Conservation (phyloP, 73 alveolate species). For the Paramecium sexaurelia region DNA sequence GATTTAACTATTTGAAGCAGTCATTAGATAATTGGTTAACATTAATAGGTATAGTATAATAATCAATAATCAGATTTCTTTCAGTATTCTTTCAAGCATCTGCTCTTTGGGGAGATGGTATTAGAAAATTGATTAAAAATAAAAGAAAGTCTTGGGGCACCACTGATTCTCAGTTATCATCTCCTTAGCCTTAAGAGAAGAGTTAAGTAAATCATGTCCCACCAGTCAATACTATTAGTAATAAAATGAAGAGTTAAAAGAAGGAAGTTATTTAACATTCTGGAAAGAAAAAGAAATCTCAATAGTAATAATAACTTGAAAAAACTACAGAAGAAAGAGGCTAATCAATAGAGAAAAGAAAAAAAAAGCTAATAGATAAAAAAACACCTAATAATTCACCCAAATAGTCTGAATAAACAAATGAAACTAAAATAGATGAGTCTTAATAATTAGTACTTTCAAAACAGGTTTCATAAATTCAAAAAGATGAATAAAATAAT, state of each 20-base stretch:
- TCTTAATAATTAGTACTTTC: slow-evolving; percentile 16
- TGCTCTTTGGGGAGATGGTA: slow-evolving; percentile 28
- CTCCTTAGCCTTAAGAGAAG: not conserved
- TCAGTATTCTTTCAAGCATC: slow-evolving; percentile 17
- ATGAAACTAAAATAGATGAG: not conserved
- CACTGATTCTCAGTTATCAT: not conserved
- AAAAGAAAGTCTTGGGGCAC: not conserved
- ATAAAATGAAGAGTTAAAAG: not conserved
- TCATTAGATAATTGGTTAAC: not conserved
- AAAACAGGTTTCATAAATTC: not conserved
- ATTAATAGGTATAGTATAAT: not conserved
- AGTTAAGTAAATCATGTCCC: not conserved
- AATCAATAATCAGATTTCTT: not conserved
- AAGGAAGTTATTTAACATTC: not conserved
- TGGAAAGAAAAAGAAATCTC: not conserved
- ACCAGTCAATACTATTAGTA: not conserved
- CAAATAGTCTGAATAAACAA: not conserved
- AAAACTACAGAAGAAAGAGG: not conserved
- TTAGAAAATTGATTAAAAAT: not conserved
- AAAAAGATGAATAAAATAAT: not conserved
- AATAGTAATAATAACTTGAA: not conserved
- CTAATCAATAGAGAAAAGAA: not conserved
- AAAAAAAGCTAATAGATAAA: not conserved
- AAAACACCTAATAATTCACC: not conserved
- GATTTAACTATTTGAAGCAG: slow-evolving; percentile 6